phyloP scores from a whole-genome alignment of 495 filamentous ascomycete genomes.

The Neurospora hispaniola region DNA sequence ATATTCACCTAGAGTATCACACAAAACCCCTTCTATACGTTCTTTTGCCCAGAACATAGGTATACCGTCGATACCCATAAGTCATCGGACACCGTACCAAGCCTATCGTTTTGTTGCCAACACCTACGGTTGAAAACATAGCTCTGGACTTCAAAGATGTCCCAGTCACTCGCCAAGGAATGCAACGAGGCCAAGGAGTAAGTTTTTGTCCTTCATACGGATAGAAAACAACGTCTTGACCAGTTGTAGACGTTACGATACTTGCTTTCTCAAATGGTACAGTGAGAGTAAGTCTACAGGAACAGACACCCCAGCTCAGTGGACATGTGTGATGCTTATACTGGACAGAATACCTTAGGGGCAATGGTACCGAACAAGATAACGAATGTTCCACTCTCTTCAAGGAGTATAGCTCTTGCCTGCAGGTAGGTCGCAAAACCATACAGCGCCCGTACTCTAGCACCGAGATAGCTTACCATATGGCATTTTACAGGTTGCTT shows the following conservation, averaged over 20 bases:
- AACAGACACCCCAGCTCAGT: background rate
- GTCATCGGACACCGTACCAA: background rate
- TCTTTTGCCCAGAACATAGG: background rate
- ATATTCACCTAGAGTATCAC: background rate
- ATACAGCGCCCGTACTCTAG: background rate
- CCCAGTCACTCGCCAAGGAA: slow-evolving; percentile 49
- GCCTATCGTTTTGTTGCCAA: background rate
- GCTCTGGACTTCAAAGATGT: slow-evolving; percentile 28
- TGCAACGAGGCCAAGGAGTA: slow-evolving; percentile 89
- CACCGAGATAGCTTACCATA: background rate
- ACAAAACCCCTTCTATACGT: background rate
- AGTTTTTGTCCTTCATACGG: slow-evolving; percentile 9
- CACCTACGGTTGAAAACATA: background rate
- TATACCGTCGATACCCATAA: background rate
- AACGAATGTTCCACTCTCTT: slow-evolving; percentile 83
- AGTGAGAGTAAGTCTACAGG: slow-evolving; percentile 63
- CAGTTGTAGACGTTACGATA: slow-evolving; percentile 65
- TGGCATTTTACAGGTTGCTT: slow-evolving; percentile 46
- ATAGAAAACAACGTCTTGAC: slow-evolving; percentile 2
- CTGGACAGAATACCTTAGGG: slow-evolving; percentile 67
- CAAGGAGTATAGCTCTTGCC: slow-evolving; percentile 70
- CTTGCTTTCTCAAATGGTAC: slow-evolving; percentile 93
- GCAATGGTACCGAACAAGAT: slow-evolving; percentile 51
- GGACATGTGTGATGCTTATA: background rate
- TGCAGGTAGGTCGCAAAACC: slow-evolving; percentile 46